Evolutionary conservation across 352 stramenopile genomes (phyloP).

Genomic region (Globisporangium lucens): DNA sequence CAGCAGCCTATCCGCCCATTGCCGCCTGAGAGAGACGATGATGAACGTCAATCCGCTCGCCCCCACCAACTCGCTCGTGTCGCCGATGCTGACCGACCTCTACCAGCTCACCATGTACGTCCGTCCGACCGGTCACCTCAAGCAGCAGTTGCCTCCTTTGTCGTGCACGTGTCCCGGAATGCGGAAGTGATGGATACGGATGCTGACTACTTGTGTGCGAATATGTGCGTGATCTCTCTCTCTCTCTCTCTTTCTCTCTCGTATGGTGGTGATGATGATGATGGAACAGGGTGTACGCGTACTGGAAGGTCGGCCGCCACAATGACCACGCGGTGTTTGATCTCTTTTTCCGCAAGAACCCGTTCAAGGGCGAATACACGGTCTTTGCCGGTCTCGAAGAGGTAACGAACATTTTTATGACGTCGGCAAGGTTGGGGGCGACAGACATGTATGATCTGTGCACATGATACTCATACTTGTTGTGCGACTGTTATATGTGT

Average conservation of each 20-base stretch:
- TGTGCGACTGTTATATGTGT: not conserved
- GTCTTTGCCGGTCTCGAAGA: conserved; percentile 94
- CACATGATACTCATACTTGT: not conserved
- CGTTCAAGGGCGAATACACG: conserved; percentile 97
- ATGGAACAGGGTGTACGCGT: conserved; percentile 94
- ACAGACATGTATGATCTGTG: not conserved
- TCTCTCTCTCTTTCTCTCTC: not conserved
- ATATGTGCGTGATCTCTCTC: not conserved
- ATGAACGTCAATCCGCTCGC: conserved; percentile 45
- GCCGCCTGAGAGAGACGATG: conserved; percentile 18
- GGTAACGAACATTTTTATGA: not conserved
- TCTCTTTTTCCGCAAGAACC: conserved; percentile 99
- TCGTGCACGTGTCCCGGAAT: not conserved
- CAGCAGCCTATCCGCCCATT: too few relatives aligned
- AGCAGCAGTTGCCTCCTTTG: not conserved
- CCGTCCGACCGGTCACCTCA: not conserved
- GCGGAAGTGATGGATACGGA: conserved; percentile 10
- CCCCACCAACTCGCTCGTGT: conserved; percentile 94
- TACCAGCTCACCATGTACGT: conserved; percentile 95
- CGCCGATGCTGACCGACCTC: conserved; percentile 96
- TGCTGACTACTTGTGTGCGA: conserved; percentile 8
- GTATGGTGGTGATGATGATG: not conserved
- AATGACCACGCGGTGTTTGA: conserved; percentile 93
- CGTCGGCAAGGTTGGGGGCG: not conserved
- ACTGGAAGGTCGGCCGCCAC: conserved; percentile 96